Evolutionary conservation across 2,329 filamentous ascomycete genomes (phyloP), one percentile per base, ranked within the genome.

Genomic region (Verruconis gallopava): DNA sequence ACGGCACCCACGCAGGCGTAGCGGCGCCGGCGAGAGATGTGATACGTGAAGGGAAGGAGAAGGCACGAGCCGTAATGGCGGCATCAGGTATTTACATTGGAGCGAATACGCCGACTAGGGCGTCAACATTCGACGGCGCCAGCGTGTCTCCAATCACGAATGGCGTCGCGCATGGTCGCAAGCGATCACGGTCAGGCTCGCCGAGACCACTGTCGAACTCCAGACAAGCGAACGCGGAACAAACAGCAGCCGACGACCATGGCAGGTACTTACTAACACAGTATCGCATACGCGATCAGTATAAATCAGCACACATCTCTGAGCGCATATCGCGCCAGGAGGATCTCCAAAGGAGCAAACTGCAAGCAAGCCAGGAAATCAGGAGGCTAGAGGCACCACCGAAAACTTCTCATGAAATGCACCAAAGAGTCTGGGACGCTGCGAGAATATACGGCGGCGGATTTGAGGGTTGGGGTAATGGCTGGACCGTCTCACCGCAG

Each of bases 381-480:
- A 15, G 6, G 33, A 9, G 17, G 6, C 9, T 36, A 36, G n/a
- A 30, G 9, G 9, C 6, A n/a, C 25, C 25, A 9, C 25, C 9
- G 9, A 30, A 9, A n/a, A n/a, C 25, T 9, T 11, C 12, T 9
- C 33, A 38, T 20, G 11, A 37, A 25, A 35, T 25, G 15, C 30
- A 25, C 4, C 19, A 19, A 17, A 18, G 21, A 32, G 21, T 43
- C 9, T 33, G 15, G n/a, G 19, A 43, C 11, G 74, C 68, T 30
- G 66, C 69, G 9, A 60, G 25, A 3, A 39, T 80, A 21, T 80
- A 77, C 55, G 77, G 77, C 21, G 64, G 67, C 51, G 91, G 91
- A 42, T 98, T 93, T 58, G 78, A 75, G 55, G 89, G 88, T 35
- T 94, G 81, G 55, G 89, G 84, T 49, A 96, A 96, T 65, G 81